phyloP scores from a whole-genome alignment of 192 early-diverging fungal genomes.

The Oehlia diaphana region DNA sequence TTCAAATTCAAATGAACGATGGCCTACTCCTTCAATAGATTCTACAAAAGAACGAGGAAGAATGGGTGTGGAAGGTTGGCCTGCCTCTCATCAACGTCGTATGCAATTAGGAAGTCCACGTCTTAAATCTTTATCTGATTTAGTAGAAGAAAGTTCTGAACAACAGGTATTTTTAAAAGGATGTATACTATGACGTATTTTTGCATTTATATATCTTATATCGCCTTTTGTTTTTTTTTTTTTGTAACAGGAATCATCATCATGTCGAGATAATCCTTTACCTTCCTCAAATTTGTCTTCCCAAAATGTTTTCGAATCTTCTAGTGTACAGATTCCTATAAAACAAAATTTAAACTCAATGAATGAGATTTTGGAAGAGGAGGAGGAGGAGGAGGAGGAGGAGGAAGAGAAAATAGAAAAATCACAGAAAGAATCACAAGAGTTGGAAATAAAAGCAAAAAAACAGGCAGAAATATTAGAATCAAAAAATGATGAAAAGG shows the following conservation, averaged over 20 bases:
- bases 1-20: slow-evolving; percentile 13
- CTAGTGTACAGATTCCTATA: not conserved
- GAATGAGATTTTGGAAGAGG: not conserved
- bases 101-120: slow-evolving; percentile 27
- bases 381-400: not conserved
- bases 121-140: slow-evolving; percentile 25
- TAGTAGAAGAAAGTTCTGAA: slow-evolving; percentile 16
- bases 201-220: not conserved
- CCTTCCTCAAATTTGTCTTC: not conserved
- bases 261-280: not conserved
- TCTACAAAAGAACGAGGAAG: slow-evolving; percentile 8
- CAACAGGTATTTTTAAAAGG: slow-evolving; percentile 17
- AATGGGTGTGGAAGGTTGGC: slow-evolving; percentile 24
- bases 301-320: not conserved
- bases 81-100: slow-evolving; percentile 13
- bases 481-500: not conserved
- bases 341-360: not conserved
- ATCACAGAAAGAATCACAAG: not conserved
- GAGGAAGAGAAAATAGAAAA: not conserved
- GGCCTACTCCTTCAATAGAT: slow-evolving; percentile 12
- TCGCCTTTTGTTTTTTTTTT: not conserved
- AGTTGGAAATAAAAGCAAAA: not conserved
- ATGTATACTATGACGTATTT: not conserved
- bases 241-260: not conserved
- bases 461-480: not conserved